Evolutionary conservation across 805 yeast genomes (phyloP), one percentile per base, ranked within the genome.

Genomic region (Pichia cabralensis): DNA sequence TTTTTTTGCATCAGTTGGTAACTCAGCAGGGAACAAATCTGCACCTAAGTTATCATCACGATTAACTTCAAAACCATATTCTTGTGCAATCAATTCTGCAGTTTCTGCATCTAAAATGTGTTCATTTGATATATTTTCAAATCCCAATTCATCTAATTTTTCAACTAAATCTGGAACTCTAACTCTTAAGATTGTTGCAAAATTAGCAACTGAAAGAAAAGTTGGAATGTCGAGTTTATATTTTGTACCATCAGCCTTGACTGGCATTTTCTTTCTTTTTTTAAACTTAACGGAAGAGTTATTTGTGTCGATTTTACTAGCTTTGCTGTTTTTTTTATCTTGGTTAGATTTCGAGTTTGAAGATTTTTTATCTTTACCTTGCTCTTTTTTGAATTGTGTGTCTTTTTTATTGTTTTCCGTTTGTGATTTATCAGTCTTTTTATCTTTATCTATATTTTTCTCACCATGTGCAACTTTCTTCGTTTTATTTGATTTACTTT

Each of bases 51-150:
- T 67, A 31, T 75, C 80, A 38, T 70, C 74, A 33, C 65, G 58
- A 31, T 48, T 64, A 39, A 71, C 77, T 22, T 76, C 80, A 47
- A 72, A 82, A 8, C 92, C 92, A 46, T 74, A 82, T 49, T 92
- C 97, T 51, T 83, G 94, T 0, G 96, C 89, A 45, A 92, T 77
- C 37, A 92, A 61, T 15, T 79, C 69, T 0, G 95, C 92, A 23
- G 84, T 84, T 48, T 88, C 97, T 39, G 69, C 74, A 43, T 92
- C 95, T 20, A 92, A 58, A 44, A 92, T 82, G 55, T 75, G 81
- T 49, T 83, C 82, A 45, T 80, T 78, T 24, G 85, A 71, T 56
- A 68, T 62, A 31, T 65, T 65, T 38, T 79, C 80, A 52, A 81
- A 88, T 0, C 97, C 97, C 46, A 85, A 62, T 1, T 61, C 70